Evolutionary conservation across 78 protist species (phyloP).

Genomic region (Dictyostelium discoideum): DNA sequence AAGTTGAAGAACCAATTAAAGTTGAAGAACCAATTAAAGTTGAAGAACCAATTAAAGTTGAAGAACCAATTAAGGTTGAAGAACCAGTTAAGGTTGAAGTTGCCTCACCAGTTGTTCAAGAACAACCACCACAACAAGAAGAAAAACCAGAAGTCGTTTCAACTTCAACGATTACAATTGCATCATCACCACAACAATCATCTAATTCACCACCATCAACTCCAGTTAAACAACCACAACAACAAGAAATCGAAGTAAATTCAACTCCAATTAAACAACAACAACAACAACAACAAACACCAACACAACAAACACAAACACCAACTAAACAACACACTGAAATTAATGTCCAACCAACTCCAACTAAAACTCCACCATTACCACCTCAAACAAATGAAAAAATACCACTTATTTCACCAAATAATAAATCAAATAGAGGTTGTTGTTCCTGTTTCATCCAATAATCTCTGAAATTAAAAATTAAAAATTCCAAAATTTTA

Average conservation of each 20-base stretch:
- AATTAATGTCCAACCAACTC: conserved; percentile 20
- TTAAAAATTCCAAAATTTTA: not conserved
- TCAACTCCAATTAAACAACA: conserved; percentile 23
- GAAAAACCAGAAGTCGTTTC: not conserved
- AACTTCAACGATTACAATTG: not conserved
- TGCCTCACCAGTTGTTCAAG: not conserved
- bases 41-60: not conserved
- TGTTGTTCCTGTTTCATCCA: conserved; percentile 32
- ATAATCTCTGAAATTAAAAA: not conserved
- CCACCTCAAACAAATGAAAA: conserved; percentile 10
- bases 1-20: not conserved
- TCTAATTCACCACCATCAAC: not conserved
- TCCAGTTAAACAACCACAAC: not conserved
- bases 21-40: not conserved
- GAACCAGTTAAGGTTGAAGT: not conserved
- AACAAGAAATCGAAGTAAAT: conserved; percentile 8
- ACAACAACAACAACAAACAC: not conserved
- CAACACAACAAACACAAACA: conserved; percentile 34
- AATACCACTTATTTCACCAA: conserved; percentile 29
- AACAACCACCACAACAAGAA: not conserved
- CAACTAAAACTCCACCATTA: conserved; percentile 28
- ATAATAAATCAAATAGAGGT: not conserved
- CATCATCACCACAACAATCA: conserved; percentile 16
- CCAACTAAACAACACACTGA: conserved; percentile 1
- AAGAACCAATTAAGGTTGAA: not conserved